These are phyloP conservation scores for Nitzschia inconspicua DNA, from an alignment of 108 stramenopile genomes.

Conservation along the genomic window DNA sequence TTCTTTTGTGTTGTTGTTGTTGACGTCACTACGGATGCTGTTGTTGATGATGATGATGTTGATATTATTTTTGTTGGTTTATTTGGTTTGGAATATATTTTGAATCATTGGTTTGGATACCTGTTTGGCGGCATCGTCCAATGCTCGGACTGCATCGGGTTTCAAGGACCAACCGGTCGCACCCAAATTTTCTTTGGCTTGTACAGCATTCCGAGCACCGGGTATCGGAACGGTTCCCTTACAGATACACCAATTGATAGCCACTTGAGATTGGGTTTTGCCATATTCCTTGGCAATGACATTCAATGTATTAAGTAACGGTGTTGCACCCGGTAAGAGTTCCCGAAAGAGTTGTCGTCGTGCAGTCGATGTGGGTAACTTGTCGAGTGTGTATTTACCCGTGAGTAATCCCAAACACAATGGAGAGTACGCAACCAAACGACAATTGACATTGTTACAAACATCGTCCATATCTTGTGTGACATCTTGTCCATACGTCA, in stretches of 20 bases:
- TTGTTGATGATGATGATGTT: no score
- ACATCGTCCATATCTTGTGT: conserved; percentile 66
- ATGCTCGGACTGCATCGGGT: conserved; percentile 52
- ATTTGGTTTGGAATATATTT: conserved; percentile 82
- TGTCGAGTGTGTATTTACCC: conserved; percentile 73
- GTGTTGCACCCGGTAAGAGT: conserved; percentile 66
- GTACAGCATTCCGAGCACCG: conserved; percentile 58
- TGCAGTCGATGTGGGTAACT: conserved; percentile 45
- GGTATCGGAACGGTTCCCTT: conserved; percentile 87
- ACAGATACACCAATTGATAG: conserved; percentile 89
- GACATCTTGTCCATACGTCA: conserved; percentile 47
- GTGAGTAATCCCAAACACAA: conserved; percentile 78
- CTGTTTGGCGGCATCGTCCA: conserved; percentile 63
- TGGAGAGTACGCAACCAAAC: conserved; percentile 79
- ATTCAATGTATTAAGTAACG: conserved; percentile 57
- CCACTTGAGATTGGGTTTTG: conserved; percentile 81
- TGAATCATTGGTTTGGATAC: conserved; percentile 85
- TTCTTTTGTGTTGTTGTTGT: no score
- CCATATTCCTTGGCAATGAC: conserved; percentile 64
- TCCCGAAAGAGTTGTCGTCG: conserved; percentile 78
- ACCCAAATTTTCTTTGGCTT: conserved; percentile 71
- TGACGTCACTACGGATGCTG: no score
- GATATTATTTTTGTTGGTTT: conserved; percentile 4
- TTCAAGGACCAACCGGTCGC: conserved; percentile 65
- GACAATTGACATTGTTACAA: conserved; percentile 67